Conservation (phyloP, 805 yeast species). For the Tanozyma kutaoensis region DNA sequence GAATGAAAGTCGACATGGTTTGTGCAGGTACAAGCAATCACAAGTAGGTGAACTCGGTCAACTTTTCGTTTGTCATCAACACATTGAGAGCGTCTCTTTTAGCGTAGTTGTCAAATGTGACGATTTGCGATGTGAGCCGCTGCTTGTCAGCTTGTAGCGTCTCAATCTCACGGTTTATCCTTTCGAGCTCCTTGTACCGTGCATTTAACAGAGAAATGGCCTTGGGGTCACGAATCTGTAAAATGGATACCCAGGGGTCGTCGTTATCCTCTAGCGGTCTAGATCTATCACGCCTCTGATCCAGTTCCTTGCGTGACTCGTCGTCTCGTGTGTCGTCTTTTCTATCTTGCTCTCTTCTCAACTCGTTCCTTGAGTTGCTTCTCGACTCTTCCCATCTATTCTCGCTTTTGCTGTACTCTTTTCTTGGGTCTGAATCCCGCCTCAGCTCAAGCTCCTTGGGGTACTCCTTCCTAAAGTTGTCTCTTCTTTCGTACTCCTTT, state of each 20-base stretch:
- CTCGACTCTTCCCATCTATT: neutral
- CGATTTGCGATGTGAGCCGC: constrained; percentile 5
- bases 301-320: neutral
- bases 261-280: no score
- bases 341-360: neutral
- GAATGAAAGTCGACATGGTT: constrained; percentile 1
- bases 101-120: constrained; percentile 9
- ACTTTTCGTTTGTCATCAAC: constrained; percentile 29
- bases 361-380: neutral
- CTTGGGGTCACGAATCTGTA: constrained; percentile 14
- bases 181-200: constrained; percentile 11
- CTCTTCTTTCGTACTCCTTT: neutral
- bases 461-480: neutral
- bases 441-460: neutral
- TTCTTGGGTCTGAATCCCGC: neutral
- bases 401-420: neutral
- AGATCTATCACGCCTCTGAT: neutral
- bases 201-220: constrained; percentile 12
- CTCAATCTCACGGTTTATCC: constrained; percentile 11
- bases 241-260: constrained; percentile 20
- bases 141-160: constrained; percentile 12
- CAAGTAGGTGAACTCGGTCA: constrained; percentile 34
- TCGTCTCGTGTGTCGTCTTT: neutral
- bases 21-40: constrained; percentile 4
- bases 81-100: constrained; percentile 20